Conservation (phyloP, 1,284 basidiomycete genomes). For the Austropuccinia psidii region DNA sequence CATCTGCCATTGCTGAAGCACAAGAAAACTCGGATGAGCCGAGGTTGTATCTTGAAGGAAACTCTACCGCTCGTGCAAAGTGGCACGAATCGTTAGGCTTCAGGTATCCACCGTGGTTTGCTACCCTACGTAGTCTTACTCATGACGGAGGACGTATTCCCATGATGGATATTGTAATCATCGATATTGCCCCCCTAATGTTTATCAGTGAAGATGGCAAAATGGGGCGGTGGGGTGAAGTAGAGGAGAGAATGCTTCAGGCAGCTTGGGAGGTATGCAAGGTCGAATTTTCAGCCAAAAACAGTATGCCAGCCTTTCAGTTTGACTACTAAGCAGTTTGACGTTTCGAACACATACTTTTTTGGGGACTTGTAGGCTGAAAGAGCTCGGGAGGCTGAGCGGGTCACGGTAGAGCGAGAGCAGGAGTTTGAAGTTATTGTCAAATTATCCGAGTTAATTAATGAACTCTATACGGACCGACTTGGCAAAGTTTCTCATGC, state of each 20-base stretch:
- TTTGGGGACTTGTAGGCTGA: not conserved
- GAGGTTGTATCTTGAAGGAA: conserved; percentile 14
- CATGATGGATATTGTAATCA: conserved; percentile 18
- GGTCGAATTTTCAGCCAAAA: not conserved
- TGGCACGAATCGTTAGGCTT: conserved; percentile 26
- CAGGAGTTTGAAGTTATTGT: conserved; percentile 7
- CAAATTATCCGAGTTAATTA: too few relatives aligned
- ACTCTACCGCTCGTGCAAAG: conserved; percentile 2
- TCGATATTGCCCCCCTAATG: not conserved
- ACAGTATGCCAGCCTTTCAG: not conserved
- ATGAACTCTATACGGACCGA: too few relatives aligned
- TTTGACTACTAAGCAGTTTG: too few relatives aligned
- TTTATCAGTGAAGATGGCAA: conserved; percentile 21
- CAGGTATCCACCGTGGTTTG: not conserved
- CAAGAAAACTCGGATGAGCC: not conserved
- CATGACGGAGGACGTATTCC: conserved; percentile 21
- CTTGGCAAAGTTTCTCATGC: too few relatives aligned
- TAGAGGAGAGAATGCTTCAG: conserved; percentile 11
- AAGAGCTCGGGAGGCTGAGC: not conserved
- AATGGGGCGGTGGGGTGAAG: conserved; percentile 5
- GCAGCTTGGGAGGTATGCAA: conserved; percentile 21
- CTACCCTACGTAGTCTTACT: not conserved
- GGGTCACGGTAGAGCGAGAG: conserved; percentile 4
- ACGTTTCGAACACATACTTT: not conserved
- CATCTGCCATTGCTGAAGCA: not conserved